phyloP scores from a whole-genome alignment of 2,329 filamentous ascomycete genomes.

The Macrophomina pseudophaseolina region DNA sequence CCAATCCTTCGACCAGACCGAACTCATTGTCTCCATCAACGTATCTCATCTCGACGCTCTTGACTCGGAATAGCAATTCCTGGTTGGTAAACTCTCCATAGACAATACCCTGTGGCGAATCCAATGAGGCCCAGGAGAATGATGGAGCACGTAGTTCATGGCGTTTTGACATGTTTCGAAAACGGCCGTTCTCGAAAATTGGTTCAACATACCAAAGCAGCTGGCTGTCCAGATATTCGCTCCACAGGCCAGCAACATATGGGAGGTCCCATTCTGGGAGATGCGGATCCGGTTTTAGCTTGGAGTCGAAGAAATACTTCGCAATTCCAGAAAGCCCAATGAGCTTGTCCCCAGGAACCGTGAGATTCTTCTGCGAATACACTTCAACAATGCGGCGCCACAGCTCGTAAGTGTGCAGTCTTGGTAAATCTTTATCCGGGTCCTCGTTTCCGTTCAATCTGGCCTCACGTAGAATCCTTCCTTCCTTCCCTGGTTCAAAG shows the following conservation, averaged over 20 bases:
- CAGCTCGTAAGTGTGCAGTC: constrained; percentile 24
- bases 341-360: constrained; percentile 29
- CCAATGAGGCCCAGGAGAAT: constrained; percentile 33
- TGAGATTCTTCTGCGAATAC: constrained; percentile 29
- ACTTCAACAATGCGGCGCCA: constrained; percentile 33
- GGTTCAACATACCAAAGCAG: constrained; percentile 14
- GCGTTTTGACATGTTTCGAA: constrained; percentile 19
- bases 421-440: constrained; percentile 16
- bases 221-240: constrained; percentile 30
- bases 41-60: constrained; percentile 23
- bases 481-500: constrained; percentile 2
- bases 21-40: constrained; percentile 25
- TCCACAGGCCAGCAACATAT: constrained; percentile 32
- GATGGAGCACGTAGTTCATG: constrained; percentile 29
- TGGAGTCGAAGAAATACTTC: constrained; percentile 11
- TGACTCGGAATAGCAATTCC: constrained; percentile 27
- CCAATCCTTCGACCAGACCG: constrained; percentile 27
- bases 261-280: neutral
- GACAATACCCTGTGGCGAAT: constrained; percentile 28
- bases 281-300: constrained; percentile 22
- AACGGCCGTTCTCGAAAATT: constrained; percentile 13
- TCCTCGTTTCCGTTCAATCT: constrained; percentile 18
- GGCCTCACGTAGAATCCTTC: constrained; percentile 10
- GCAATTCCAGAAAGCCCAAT: constrained; percentile 33
- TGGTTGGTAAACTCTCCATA: constrained; percentile 30